Evolutionary conservation across 352 stramenopile species (phyloP), one percentile per base, ranked within the genome.

Genomic region (Phytophthora capsici): DNA sequence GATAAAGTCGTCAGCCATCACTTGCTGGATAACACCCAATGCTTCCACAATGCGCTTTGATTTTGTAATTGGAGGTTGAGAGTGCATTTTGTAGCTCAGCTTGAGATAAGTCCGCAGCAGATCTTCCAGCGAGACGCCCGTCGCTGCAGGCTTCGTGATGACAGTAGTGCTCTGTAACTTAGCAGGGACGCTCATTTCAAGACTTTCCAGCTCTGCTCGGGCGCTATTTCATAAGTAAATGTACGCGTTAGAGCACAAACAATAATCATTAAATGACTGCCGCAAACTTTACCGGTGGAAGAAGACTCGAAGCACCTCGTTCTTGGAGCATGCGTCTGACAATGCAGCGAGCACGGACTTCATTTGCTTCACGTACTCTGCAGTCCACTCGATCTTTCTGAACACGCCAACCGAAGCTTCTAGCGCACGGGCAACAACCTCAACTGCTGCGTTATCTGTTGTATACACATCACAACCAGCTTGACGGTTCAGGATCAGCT

Each of bases 281-380:
- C 10, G 2, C 16, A 47, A 5, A 3, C 7, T 49, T 19, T 66
- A 77, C 64, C 59, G 44, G 17, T 77, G 44, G 28, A 74, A 74
- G n/a, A 47, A 49, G 30, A 26, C 19, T 7, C 54, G 60, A 7
- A 77, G 45, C 51, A 56, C 16, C 45, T 71, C 37, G 51, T 68
- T 74, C 37, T 65, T 71, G 22, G 60, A 55, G 38, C 69, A 77
- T n/a, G 65, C 54, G 17, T 63, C 38, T n/a, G 53, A 50, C 17
- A 77, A 64, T 1, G 25, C 45, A 30, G 46, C 51, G 2, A 71
- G 25, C 12, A 74, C 14, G 20, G 49, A 37, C 3, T 22, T 40
- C n/a, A 65, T 41, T 56, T 77, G 64, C 32, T 71, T 51, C 3
- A 40, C 28, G 28, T 28, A 25, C 20, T 70, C 44, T 10, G 4